A percentile compares a stretch with the other conserved stretches of the same genome.
These are phyloP conservation scores for Dicorynia guianensis DNA, from an alignment of 306 rosid species.

Conservation along the genomic window DNA sequence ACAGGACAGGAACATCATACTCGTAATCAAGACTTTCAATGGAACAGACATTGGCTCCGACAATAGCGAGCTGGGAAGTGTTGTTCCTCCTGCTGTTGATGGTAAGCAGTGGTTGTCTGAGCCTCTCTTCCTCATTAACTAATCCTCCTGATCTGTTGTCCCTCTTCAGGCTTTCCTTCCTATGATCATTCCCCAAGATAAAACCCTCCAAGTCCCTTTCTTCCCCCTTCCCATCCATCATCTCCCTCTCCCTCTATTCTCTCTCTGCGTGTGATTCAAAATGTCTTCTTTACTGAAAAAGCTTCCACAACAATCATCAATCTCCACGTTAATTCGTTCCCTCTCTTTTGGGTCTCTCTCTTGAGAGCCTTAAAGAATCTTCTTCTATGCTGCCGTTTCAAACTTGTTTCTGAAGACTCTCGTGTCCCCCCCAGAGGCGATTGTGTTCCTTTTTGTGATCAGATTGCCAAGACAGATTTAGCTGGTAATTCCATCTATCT, in stretches of 20 bases:
- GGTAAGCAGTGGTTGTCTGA: conserved; percentile 56
- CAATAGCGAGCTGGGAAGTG: conserved; percentile 77
- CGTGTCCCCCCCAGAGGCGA: no score
- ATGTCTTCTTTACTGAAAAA: not conserved
- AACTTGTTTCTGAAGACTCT: not conserved
- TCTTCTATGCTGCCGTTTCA: not conserved
- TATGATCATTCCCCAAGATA: not conserved
- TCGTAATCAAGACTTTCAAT: conserved; percentile 92
- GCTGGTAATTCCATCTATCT: no score
- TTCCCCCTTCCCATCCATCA: conserved; percentile 7
- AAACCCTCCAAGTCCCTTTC: conserved; percentile 27
- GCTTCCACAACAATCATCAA: not conserved
- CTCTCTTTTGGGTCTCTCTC: not conserved
- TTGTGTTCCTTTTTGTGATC: no score
- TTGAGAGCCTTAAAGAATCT: not conserved
- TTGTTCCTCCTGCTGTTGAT: conserved; percentile 54
- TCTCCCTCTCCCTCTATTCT: not conserved
- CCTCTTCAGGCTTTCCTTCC: conserved; percentile 37
- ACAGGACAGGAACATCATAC: conserved; percentile 30
- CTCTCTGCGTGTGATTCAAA: not conserved
- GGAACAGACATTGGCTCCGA: conserved; percentile 75
- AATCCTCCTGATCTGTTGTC: not conserved
- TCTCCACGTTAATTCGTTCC: not conserved
- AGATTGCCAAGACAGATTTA: no score
- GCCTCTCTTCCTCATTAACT: not conserved